Conservation (phyloP, 179 eudicot genomes). For the Spergularia azorica region DNA sequence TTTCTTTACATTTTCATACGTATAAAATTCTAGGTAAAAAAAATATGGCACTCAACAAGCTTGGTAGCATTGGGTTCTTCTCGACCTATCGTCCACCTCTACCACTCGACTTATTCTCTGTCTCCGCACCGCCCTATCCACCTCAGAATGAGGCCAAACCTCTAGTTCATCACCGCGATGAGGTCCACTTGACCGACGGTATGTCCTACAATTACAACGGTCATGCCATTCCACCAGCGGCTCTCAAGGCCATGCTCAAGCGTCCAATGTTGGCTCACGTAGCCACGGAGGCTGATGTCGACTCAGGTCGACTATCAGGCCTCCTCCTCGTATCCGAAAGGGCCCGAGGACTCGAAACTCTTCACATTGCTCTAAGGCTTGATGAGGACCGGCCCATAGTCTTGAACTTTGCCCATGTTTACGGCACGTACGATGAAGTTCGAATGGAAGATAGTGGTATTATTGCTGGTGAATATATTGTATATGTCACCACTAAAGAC, state of each 20-base stretch:
- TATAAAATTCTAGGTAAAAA: no score
- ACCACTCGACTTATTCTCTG: slow-evolving; percentile 16
- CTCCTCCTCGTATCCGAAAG: slow-evolving; percentile 25
- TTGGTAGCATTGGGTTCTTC: slow-evolving; percentile 16
- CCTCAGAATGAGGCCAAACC: no score
- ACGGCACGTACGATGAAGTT: not conserved
- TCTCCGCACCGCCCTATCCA: not conserved
- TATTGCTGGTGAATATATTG: slow-evolving; percentile 18
- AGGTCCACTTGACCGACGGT: slow-evolving; percentile 13
- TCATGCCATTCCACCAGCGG: slow-evolving; percentile 12
- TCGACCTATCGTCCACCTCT: slow-evolving; percentile 16
- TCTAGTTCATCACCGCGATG: not conserved
- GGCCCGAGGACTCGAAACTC: slow-evolving; percentile 7
- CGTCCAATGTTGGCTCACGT: not conserved
- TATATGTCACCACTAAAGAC: slow-evolving; percentile 21
- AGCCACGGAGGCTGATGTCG: slow-evolving; percentile 11
- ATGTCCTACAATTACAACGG: slow-evolving; percentile 28
- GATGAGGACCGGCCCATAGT: not conserved
- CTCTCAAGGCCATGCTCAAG: slow-evolving; percentile 19
- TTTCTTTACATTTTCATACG: no score
- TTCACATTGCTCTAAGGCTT: slow-evolving; percentile 11
- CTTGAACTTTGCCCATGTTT: slow-evolving; percentile 14
- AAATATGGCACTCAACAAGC: no score
- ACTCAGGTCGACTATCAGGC: slow-evolving; percentile 2
- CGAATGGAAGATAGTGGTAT: slow-evolving; percentile 28